Conservation (phyloP, 129 eudicot genomes). For the Artemisia annua region DNA sequence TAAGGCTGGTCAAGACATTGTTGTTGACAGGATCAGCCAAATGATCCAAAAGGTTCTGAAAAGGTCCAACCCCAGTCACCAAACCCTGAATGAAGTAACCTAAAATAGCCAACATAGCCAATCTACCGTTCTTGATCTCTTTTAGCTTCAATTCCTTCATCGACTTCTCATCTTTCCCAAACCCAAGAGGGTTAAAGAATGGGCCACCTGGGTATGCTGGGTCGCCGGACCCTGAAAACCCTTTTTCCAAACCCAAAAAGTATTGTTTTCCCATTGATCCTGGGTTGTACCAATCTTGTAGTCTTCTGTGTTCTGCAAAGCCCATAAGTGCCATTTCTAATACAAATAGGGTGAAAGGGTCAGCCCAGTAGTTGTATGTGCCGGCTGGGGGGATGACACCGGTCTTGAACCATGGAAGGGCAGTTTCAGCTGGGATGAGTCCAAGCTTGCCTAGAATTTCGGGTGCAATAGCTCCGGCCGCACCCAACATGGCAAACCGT, state of each 20-base stretch:
- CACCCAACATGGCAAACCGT: conserved; percentile 86
- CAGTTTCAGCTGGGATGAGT: conserved; percentile 94
- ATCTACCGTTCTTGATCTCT: conserved; percentile 92
- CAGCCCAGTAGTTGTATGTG: conserved; percentile 97
- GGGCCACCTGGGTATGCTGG: conserved; percentile 99
- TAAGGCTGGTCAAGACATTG: conserved; percentile 94
- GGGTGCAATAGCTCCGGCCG: conserved; percentile 87
- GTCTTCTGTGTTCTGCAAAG: conserved; percentile 90
- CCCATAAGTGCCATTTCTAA: conserved; percentile 95
- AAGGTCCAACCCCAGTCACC: conserved; percentile 98
- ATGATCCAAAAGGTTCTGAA: conserved; percentile 89
- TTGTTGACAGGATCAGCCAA: conserved; percentile 98
- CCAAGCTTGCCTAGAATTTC: conserved; percentile 88
- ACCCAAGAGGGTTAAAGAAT: conserved; percentile 91
- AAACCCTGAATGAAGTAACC: conserved; percentile 85
- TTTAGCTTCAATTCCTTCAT: conserved; percentile 88
- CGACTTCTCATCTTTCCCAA: conserved; percentile 94
- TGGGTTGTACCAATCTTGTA: conserved; percentile 93
- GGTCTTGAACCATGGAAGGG: conserved; percentile 97
- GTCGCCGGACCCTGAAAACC: conserved; percentile 77
- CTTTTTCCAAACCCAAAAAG: conserved; percentile 91
- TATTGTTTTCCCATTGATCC: conserved; percentile 98
- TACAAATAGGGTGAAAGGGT: conserved; percentile 77
- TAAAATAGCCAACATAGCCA: conserved; percentile 96
- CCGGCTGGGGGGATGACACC: conserved; percentile 99